Evolutionary conservation across 257 asterid species (phyloP).

Genomic region (Prunella vulgaris): DNA sequence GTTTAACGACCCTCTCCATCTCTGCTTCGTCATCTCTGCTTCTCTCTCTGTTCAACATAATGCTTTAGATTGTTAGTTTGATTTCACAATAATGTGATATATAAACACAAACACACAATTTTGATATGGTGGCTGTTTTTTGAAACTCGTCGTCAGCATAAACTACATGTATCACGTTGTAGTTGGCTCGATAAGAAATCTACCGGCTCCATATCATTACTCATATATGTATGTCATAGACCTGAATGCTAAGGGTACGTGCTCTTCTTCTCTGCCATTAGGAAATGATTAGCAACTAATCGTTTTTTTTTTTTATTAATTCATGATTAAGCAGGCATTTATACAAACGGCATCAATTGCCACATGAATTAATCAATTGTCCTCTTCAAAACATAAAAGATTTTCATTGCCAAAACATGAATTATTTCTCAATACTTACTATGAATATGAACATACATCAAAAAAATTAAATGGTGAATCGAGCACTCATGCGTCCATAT

Average conservation of each 20-base stretch:
- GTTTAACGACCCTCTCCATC: conserved; percentile 45
- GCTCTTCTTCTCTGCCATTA: not conserved
- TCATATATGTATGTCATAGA: not conserved
- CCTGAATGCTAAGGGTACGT: not conserved
- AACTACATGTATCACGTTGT: too few species aligned
- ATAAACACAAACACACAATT: not conserved
- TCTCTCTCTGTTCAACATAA: not conserved
- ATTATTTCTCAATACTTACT: not conserved
- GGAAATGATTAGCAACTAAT: not conserved
- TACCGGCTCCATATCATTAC: too few species aligned
- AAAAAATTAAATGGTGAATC: not conserved
- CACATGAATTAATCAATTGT: not conserved
- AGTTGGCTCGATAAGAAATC: too few species aligned
- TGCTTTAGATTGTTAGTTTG: conserved; percentile 3
- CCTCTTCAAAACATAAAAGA: not conserved
- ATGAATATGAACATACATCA: not conserved
- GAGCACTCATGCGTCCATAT: not conserved
- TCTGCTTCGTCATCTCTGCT: conserved; percentile 37
- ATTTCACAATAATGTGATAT: not conserved
- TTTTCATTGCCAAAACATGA: not conserved
- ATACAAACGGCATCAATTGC: not conserved
- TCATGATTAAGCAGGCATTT: not conserved
- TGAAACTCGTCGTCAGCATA: too few species aligned
- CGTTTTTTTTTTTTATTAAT: too few species aligned
- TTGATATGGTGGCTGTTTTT: too few species aligned